phyloP scores from a whole-genome alignment of 1,284 basidiomycete genomes.

The Puccinia triticina region DNA sequence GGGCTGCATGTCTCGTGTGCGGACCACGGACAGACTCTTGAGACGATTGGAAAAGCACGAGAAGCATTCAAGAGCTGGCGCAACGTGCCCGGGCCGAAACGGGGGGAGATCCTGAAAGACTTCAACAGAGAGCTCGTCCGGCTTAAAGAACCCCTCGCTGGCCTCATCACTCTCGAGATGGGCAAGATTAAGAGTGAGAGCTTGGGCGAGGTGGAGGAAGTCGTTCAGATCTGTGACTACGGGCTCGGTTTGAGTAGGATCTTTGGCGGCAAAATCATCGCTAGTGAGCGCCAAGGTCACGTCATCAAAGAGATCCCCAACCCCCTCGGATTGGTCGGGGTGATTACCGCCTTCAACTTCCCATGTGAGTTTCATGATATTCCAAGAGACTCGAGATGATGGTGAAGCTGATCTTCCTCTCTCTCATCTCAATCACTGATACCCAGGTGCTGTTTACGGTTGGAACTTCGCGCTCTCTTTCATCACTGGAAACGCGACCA shows the following conservation, averaged over 20 bases:
- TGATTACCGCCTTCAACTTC: slow-evolving; percentile 60
- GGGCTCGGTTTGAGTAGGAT: slow-evolving; percentile 69
- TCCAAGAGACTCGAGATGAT: slow-evolving; percentile 61
- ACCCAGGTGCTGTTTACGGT: slow-evolving; percentile 54
- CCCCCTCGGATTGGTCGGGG: slow-evolving; percentile 86
- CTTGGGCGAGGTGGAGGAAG: slow-evolving; percentile 89
- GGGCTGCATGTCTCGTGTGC: slow-evolving; percentile 63
- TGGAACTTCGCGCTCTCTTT: slow-evolving; percentile 90
- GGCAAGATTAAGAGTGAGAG: slow-evolving; percentile 91
- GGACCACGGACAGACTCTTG: slow-evolving; percentile 70
- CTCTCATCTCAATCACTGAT: slow-evolving; percentile 36
- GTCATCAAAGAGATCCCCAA: slow-evolving; percentile 63
- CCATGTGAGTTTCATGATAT: slow-evolving; percentile 30
- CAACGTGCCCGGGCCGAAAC: slow-evolving; percentile 77
- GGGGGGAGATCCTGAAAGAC: slow-evolving; percentile 85
- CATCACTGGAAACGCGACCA: slow-evolving; percentile 84
- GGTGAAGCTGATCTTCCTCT: slow-evolving; percentile 72
- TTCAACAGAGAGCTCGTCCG: slow-evolving; percentile 77
- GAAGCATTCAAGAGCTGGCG: slow-evolving; percentile 75
- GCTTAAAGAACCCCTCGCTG: slow-evolving; percentile 80
- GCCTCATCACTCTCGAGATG: slow-evolving; percentile 74
- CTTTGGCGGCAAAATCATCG: slow-evolving; percentile 55
- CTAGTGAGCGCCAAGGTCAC: slow-evolving; percentile 56
- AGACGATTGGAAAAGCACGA: slow-evolving; percentile 68
- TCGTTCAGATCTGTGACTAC: slow-evolving; percentile 83